Evolutionary conservation across 208 protist genomes (phyloP).

Genomic region (Trypanosoma caninum): DNA sequence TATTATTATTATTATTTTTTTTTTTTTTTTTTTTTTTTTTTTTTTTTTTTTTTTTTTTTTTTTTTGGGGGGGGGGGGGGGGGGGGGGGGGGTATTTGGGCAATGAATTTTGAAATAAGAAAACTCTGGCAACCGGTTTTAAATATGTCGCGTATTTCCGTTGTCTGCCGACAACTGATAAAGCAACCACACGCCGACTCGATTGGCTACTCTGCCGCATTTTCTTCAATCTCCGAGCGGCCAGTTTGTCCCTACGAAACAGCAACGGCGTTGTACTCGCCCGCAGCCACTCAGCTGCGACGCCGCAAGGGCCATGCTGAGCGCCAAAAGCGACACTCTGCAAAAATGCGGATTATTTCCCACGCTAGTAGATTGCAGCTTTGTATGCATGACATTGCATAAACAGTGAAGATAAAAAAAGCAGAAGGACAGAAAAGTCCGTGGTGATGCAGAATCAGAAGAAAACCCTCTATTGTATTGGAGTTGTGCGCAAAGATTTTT

Average conservation of each 20-base stretch:
- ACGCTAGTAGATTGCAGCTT: slow-evolving; percentile 28
- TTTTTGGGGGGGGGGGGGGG: not conserved
- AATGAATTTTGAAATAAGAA: not conserved
- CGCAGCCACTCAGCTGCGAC: slow-evolving; percentile 26
- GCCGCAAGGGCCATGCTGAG: slow-evolving; percentile 41
- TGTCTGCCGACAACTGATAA: slow-evolving; percentile 33
- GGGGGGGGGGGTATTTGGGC: not conserved
- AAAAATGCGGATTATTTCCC: slow-evolving; percentile 32
- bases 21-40: not conserved
- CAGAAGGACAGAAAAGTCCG: too few species aligned
- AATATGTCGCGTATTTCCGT: slow-evolving; percentile 28
- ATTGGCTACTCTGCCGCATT: slow-evolving; percentile 61
- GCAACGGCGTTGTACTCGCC: slow-evolving; percentile 55
- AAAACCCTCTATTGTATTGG: too few species aligned
- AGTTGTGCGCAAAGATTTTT: too few species aligned
- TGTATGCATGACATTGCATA: slow-evolving; percentile 19
- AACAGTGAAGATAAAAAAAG: not conserved
- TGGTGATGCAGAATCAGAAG: too few species aligned
- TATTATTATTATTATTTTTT: slow-evolving; percentile 3
- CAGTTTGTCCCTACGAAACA: slow-evolving; percentile 32
- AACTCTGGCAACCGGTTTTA: not conserved
- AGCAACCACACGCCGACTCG: slow-evolving; percentile 32
- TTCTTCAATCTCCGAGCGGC: slow-evolving; percentile 33
- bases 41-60: slow-evolving; percentile 16
- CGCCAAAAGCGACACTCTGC: slow-evolving; percentile 37